Base-by-base conservation (phyloP, 352 stramenopile genomes). In the Globisporangium camurandrum region DNA sequence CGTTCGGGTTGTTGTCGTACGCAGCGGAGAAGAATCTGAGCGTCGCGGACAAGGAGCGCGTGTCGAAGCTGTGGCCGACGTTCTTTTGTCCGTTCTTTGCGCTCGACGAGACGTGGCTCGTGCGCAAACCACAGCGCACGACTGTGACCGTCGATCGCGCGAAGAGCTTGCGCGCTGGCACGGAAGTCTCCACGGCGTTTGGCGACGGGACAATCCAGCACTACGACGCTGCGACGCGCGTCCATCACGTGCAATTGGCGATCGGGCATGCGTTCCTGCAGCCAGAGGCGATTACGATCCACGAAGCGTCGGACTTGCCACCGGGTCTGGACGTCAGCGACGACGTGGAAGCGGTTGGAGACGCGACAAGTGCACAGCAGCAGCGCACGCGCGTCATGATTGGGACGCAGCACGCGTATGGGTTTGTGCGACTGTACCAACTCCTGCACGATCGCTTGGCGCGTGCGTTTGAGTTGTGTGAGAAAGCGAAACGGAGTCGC, bases 371-470 rank as follows among this genome's bases (percentile, higher is more conserved):
- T n/a, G n/a, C n/a, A n/a, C n/a, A 69, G n/a, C 52, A 47, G 9
- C 57, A 65, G 20, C 64, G 66, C 46, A 80, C 70, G 43, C 76
- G 70, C 41, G 57, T 63, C 12, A 92, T 89, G 52, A 93, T 80
- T 28, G 82, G 79, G 16, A 92, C 71, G 22, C 81, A 96, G 62
- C 81, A 93, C 40, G 67, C 77, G 17, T 97, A 96, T 54, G 74
- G 88, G 9, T 93, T 97, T 54, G 44, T 97, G 44, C 78, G 88
- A 36, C 56, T 97, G 30, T 95, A 97, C 53, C 83, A 95, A 47
- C 70, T 95, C 55, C 63, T 97, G 7, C 81, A 92, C 57, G 86
- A 84, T 42, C 81, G 88, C 10, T 60, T 97, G 19, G 76, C 88
- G 46, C 73, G 74, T 27, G 88, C 88, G 10, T 76, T 75, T 41